Evolutionary conservation across 805 yeast species (phyloP).

Genomic region (Hanseniaspora nectarophila): DNA sequence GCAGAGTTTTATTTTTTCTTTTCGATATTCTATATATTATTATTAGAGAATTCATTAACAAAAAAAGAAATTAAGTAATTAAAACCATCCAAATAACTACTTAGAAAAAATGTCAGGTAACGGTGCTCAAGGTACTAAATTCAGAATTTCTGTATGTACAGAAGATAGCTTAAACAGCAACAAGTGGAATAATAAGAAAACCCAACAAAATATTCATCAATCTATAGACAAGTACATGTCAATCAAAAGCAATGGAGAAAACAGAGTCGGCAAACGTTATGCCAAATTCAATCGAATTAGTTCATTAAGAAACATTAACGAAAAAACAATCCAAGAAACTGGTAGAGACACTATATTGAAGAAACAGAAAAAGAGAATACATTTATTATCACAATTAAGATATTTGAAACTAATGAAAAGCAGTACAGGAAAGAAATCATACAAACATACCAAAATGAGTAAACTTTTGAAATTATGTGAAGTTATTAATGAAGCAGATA

Average conservation of each 20-base stretch:
- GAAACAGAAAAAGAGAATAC: neutral
- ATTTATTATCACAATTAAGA: neutral
- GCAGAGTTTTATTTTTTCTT: too few relatives aligned
- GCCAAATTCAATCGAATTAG: neutral
- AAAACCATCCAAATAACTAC: conserved; percentile 18
- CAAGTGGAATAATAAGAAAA: neutral
- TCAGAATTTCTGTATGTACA: conserved; percentile 93
- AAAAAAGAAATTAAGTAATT: neutral
- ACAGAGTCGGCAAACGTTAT: neutral
- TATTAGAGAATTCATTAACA: too few relatives aligned
- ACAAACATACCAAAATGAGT: neutral
- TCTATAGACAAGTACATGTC: neutral
- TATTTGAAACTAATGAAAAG: conserved; percentile 1
- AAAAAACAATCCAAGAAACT: neutral
- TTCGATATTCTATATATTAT: too few relatives aligned
- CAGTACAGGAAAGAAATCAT: neutral
- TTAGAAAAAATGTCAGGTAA: conserved; percentile 61
- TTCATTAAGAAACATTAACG: too few relatives aligned
- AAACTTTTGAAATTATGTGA: conserved; percentile 3
- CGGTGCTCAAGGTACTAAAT: conserved; percentile 99
- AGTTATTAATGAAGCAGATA: neutral
- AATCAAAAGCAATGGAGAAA: neutral
- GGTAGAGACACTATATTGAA: neutral
- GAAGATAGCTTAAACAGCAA: neutral
- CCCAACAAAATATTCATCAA: neutral